Base-by-base conservation (phyloP, 306 rosid species). In the Vigna mungo region DNA sequence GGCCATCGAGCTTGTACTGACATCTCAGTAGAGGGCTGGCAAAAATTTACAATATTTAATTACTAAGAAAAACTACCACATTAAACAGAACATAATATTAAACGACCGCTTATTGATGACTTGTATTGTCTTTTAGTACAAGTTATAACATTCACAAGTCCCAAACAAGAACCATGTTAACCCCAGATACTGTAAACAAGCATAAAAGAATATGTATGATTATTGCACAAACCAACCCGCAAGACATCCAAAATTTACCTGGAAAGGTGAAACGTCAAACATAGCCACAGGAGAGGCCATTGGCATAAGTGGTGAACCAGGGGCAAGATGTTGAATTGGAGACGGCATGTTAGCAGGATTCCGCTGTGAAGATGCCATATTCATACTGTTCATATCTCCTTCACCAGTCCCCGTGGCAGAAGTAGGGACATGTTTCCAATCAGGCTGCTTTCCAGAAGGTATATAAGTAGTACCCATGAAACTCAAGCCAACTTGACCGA, bases 381-480 rank as follows among this genome's bases (percentile, higher is more conserved):
- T 94, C 82, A 94, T 65, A 75, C 66, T 90, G 76, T 85, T 91
- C 78, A 88, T 84, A 66, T 95, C 95, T 64, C 90, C 97, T 62
- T 90, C 98, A 1, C 83, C 79, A 77, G 84, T 80, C 49, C 81
- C 90, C 71, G 85, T 39, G 20, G 93, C 78, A 66, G 98, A 89
- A 39, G 81, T 72, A 36, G 97, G 87, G 63, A 84, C 81, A 85
- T 94, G 98, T 86, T 94, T 94, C 98, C 98, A 94, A 80, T 94
- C 98, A 65, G 96, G 96, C 81, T 89, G 98, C 87, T 95, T 95
- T 76, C 96, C 97, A 34, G 97, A 90, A 30, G 98, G 96, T 52
- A 95, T 95, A 82, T 95, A 95, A 5, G 97, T 84, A 52, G 98
- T 60, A 32, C 98, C 98, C 98, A 94, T 92, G 93, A 94, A 94